These are phyloP conservation scores for Suillus bovinus DNA, from an alignment of 768 basidiomycete species.

Conservation along the genomic window DNA sequence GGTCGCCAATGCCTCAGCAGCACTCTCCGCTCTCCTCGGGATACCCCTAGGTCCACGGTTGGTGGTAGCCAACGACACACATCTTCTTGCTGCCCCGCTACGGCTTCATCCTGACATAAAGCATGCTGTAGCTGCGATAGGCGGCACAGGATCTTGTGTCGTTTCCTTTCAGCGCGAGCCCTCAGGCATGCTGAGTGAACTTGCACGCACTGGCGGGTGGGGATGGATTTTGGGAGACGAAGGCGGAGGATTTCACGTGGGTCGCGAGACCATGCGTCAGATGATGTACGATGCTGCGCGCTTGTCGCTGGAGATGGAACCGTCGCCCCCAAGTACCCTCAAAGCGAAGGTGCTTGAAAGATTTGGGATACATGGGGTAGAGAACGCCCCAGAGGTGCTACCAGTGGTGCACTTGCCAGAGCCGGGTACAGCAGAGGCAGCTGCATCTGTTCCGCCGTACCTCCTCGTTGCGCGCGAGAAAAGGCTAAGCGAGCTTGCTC, in stretches of 20 bases:
- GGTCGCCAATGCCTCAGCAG: conserved; percentile 51
- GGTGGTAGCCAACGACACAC: conserved; percentile 77
- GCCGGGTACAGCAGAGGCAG: conserved; percentile 27
- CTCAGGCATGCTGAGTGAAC: conserved; percentile 49
- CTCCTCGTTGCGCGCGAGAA: conserved; percentile 57
- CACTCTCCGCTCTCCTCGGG: conserved; percentile 56
- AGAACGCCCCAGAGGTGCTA: conserved; percentile 57
- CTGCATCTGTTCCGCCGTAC: conserved; percentile 27
- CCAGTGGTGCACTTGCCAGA: conserved; percentile 66
- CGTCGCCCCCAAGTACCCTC: conserved; percentile 33
- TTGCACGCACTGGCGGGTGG: conserved; percentile 77
- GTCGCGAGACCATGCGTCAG: conserved; percentile 71
- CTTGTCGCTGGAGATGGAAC: conserved; percentile 38
- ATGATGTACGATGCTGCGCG: conserved; percentile 58
- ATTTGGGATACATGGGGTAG: conserved; percentile 55
- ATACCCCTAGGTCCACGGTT: conserved; percentile 58
- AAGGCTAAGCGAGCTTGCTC: conserved; percentile 70
- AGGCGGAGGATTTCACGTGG: conserved; percentile 80
- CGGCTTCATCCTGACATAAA: conserved; percentile 56
- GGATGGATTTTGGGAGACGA: conserved; percentile 87
- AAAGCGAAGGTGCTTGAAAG: conserved; percentile 47
- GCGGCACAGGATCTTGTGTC: conserved; percentile 80
- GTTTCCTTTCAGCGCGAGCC: conserved; percentile 57
- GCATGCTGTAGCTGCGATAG: conserved; percentile 71
- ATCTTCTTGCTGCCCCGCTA: conserved; percentile 81